Evolutionary conservation across 2,329 filamentous ascomycete genomes (phyloP), one percentile per base, ranked within the genome.

Genomic region (Neofusicoccum parvum): DNA sequence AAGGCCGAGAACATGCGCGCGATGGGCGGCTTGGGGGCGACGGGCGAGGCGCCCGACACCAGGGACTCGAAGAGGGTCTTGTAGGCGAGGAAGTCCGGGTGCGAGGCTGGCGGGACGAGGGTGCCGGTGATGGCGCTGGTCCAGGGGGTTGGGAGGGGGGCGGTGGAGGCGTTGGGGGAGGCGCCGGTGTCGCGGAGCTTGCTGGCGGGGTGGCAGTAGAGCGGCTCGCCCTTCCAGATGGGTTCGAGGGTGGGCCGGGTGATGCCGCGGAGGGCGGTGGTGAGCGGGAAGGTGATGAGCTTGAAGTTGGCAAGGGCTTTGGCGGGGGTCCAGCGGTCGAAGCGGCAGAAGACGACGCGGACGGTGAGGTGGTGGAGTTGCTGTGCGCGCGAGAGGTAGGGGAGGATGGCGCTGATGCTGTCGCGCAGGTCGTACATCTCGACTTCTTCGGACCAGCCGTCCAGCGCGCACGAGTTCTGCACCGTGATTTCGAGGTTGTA

Each of bases 381-480:
- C 2, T 64, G 67, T 0, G 75, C 67, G 53, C 73, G 56, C 1
- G 56, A 27, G 20, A 60, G 56, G 43, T 60, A 60, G 34, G 56
- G 56, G 1, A 60, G 41, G 41, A 60, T 60, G 27, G 56, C 56
- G 5, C 23, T 46, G 43, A 60, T 34, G 56, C 56, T 60, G 32
- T 60, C 56, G 65, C 75, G 69, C 10, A 76, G 72, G 59, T 77
- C 75, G 64, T 77, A 77, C 36, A 77, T 69, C 58, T 77, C 75
- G 1, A 77, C 74, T 56, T 77, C 75, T 63, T 75, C 73, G 36
- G 75, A 72, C 74, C 73, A 77, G n/a, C 17, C 11, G 12, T 41
- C 34, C 41, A 34, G 11, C 6, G n/a, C 12, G 20, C 23, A 3
- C 46, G 14, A 41, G 20, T 74, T 75, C 50, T 76, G 72, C 0